Base-by-base conservation (phyloP, 441 rosid genomes). In the Gossypium gossypioides region DNA sequence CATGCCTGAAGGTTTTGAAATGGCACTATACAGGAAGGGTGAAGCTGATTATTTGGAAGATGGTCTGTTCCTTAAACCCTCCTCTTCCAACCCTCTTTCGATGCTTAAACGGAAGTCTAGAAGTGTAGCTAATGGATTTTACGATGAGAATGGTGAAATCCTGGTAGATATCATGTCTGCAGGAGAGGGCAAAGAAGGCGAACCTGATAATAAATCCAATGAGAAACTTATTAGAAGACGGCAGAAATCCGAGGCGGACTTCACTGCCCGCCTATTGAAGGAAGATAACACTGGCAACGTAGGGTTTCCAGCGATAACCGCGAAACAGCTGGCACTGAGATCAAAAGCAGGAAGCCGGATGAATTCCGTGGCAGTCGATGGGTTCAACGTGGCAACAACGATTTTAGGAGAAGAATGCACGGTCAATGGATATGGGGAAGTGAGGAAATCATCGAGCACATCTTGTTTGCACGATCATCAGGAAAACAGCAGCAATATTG, bases 401-500 rank as follows among this genome's bases (percentile, higher is more conserved):
- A 79, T 57, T 69, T 32, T 74, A 50, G 85, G 79, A 54, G 89
- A 83, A 72, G 62, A 24, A 51, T 73, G 73, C 32, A 72, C 73
- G 2, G 58, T 76, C 5, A 83, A 87, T 66, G 74, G 79, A 62
- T 71, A 76, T 19, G n/a, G 69, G 61, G 77, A 58, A 55, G 89
- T 89, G 37, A 85, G 86, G 77, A 87, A 86, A 78, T 89, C 92
- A 3, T 86, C 90, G 10, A 89, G 95, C 77, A 79, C 91, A 48
- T 82, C 88, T 0, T 84, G 84, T 74, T 78, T 89, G 67, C 89
- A 83, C 69, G 91, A 87, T 65, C 84, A 85, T 21, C 27, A 55
- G 25, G 59, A 55, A 12, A 55, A 51, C 56, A 1, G 59, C 58
- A 6, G 13, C 58, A 54, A 24, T 19, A 54, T 2, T 18, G 91